These are phyloP conservation scores for Talaromyces thailandensis DNA, from an alignment of 495 filamentous ascomycete genomes.

Conservation along the genomic window DNA sequence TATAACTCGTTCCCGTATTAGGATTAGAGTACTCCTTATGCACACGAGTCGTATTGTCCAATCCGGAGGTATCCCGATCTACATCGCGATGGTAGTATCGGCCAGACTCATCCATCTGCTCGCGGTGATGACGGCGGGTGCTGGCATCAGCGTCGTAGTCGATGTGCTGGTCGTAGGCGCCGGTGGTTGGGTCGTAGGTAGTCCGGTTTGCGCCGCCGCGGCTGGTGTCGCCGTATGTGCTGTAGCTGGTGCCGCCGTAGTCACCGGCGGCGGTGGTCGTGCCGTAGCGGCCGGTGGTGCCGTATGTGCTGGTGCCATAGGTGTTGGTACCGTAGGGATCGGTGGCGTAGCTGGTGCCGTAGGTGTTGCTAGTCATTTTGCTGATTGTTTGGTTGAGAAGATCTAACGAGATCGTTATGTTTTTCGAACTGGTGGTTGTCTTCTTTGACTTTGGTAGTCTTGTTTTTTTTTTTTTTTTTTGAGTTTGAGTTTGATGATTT, in stretches of 20 bases:
- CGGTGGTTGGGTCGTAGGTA: conserved; percentile 20
- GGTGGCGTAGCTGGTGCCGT: background rate
- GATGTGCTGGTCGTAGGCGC: conserved; percentile 31
- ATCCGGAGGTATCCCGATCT: conserved; percentile 12
- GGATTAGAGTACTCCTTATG: conserved; percentile 32
- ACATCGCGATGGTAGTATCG: conserved; percentile 28
- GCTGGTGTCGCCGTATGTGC: conserved; percentile 5
- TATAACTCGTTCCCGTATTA: conserved; percentile 24
- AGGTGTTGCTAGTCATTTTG: conserved; percentile 8
- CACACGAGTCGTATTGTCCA: conserved; percentile 25
- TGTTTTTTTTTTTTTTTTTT: background rate
- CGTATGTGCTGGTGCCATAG: background rate
- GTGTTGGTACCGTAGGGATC: background rate
- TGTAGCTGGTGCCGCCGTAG: background rate
- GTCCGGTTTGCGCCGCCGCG: conserved; percentile 8
- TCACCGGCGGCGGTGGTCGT: background rate
- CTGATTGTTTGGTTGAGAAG: background rate
- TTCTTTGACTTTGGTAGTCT: background rate
- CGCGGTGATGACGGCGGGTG: conserved; percentile 27
- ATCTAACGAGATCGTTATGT: background rate
- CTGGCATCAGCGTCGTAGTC: conserved; percentile 22
- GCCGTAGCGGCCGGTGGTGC: conserved; percentile 1
- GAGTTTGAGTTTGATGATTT: background rate
- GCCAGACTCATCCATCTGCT: conserved; percentile 21
- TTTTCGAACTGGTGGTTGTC: background rate